Percentiles rank a stretch among this genome's conserved stretches.
Conservation (phyloP, 176 grass and related monocot genomes). For the Tillandsia leiboldiana region DNA sequence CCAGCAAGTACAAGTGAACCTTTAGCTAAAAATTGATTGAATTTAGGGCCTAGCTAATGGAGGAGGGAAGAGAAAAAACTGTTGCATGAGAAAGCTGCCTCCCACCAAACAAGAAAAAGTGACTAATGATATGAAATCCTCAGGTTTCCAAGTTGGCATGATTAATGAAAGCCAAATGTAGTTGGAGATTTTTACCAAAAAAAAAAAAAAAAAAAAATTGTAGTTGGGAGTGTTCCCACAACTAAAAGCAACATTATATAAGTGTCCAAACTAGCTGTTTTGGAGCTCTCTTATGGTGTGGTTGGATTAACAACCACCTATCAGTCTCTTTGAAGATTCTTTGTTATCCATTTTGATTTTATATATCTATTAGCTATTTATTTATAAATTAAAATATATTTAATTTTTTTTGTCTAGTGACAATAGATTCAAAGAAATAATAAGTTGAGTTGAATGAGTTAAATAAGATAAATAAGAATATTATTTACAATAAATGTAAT, state of each 20-base stretch:
- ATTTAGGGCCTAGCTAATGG: constrained; percentile 5
- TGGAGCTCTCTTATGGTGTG: constrained; percentile 4
- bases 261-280: neutral
- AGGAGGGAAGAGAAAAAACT: constrained; percentile 14
- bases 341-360: neutral
- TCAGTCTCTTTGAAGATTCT: neutral
- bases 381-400: too few relatives aligned
- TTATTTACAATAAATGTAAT: too few relatives aligned
- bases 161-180: neutral
- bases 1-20: constrained; percentile 9
- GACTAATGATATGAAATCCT: neutral
- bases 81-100: constrained; percentile 15
- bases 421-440: too few relatives aligned
- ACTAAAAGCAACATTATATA: constrained; percentile 1
- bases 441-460: too few relatives aligned
- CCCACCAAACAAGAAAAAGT: constrained; percentile 29
- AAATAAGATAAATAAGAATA: too few relatives aligned
- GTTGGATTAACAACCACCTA: constrained; percentile 10
- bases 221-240: neutral
- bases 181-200: neutral
- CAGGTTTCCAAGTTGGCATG: neutral
- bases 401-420: too few relatives aligned
- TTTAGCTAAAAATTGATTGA: constrained; percentile 1
- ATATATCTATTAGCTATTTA: too few relatives aligned
- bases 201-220: too few relatives aligned